phyloP scores from a whole-genome alignment of 1,139 yeast genomes.

The Scheffersomyces quercinus region DNA sequence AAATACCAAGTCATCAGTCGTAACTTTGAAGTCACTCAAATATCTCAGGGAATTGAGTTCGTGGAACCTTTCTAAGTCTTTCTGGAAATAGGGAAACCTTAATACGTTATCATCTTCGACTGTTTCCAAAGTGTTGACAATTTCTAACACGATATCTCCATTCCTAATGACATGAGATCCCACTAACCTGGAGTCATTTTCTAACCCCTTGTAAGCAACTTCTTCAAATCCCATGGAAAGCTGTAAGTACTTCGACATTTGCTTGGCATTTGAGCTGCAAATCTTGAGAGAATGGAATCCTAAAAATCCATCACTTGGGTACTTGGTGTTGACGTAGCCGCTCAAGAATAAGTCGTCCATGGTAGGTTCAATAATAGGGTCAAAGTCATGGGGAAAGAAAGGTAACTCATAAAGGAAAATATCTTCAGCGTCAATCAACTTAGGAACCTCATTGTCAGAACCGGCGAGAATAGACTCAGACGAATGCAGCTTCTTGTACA shows the following conservation, averaged over 20 bases:
- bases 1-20: slow-evolving; percentile 18
- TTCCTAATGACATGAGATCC: slow-evolving; percentile 64
- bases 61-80: slow-evolving; percentile 10
- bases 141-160: slow-evolving; percentile 57
- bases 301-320: slow-evolving; percentile 31
- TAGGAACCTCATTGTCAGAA: too few relatives aligned
- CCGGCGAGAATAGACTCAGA: neutral
- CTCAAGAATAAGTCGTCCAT: slow-evolving; percentile 24
- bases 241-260: slow-evolving; percentile 56
- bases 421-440: neutral
- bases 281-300: slow-evolving; percentile 34
- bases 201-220: slow-evolving; percentile 66
- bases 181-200: slow-evolving; percentile 59
- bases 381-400: slow-evolving; percentile 18
- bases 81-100: slow-evolving; percentile 13
- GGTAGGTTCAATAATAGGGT: slow-evolving; percentile 17
- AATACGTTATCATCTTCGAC: slow-evolving; percentile 17
- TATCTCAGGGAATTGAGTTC: slow-evolving; percentile 1
- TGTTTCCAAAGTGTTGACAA: slow-evolving; percentile 29
- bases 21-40: slow-evolving; percentile 14
- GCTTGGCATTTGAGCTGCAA: slow-evolving; percentile 68
- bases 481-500: neutral
- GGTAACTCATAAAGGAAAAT: slow-evolving; percentile 19
- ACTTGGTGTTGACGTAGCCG: slow-evolving; percentile 23
- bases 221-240: slow-evolving; percentile 62